Conservation (phyloP, 768 basidiomycete species). For the Lactarius evosmus region DNA sequence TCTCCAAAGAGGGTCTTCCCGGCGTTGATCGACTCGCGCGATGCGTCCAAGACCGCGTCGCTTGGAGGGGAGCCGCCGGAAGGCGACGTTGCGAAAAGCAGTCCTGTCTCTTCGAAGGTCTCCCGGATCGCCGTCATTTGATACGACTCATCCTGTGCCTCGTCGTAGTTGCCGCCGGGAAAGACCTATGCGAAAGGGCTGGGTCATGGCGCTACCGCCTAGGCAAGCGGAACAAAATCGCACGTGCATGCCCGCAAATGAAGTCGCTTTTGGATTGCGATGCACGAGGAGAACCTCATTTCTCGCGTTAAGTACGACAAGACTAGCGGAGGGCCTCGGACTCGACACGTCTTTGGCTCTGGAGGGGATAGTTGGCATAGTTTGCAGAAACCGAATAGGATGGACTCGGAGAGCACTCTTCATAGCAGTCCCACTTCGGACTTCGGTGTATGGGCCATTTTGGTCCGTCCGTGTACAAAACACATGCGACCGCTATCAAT, state of each 20-base stretch:
- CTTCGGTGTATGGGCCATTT: background rate
- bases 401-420: background rate
- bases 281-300: slow-evolving; percentile 73
- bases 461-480: background rate
- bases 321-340: slow-evolving; percentile 64
- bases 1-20: slow-evolving; percentile 48
- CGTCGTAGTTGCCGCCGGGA: slow-evolving; percentile 69
- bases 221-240: slow-evolving; percentile 29
- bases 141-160: slow-evolving; percentile 54
- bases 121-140: slow-evolving; percentile 67
- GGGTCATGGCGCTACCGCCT: background rate
- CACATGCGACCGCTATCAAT: background rate
- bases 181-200: slow-evolving; percentile 55
- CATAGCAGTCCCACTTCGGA: background rate
- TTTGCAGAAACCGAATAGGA: background rate
- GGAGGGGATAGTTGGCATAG: slow-evolving; percentile 12
- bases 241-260: slow-evolving; percentile 68
- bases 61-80: slow-evolving; percentile 30
- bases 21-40: slow-evolving; percentile 54
- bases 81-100: slow-evolving; percentile 51
- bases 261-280: slow-evolving; percentile 57
- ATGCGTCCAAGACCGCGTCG: slow-evolving; percentile 47
- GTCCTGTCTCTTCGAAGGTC: slow-evolving; percentile 73
- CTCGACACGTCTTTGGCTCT: slow-evolving; percentile 12
- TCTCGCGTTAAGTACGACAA: slow-evolving; percentile 59